A percentile compares a stretch with the other conserved stretches of the same genome.
Evolutionary conservation across 805 yeast species (phyloP).

Genomic region (Maudiozyma bulderi): DNA sequence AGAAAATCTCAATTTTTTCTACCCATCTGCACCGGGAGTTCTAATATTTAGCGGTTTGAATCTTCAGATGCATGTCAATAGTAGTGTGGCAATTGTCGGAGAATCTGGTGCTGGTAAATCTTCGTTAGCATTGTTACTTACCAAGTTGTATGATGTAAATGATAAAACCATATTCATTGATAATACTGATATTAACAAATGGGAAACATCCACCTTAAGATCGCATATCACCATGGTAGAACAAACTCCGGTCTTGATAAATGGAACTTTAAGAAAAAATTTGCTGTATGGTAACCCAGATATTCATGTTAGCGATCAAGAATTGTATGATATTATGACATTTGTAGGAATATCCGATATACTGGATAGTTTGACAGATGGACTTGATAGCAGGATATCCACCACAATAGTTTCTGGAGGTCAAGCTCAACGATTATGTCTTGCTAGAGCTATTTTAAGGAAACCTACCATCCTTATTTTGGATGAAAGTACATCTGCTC

Average conservation of each 20-base stretch:
- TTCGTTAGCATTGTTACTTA: constrained; percentile 50
- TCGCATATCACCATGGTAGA: constrained; percentile 56
- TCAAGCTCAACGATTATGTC: constrained; percentile 75
- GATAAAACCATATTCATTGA: constrained; percentile 36
- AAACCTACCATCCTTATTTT: constrained; percentile 54
- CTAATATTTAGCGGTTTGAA: constrained; percentile 35
- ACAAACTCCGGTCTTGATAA: constrained; percentile 63
- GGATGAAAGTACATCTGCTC: constrained; percentile 86
- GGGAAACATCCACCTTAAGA: constrained; percentile 44
- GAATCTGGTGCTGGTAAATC: constrained; percentile 91
- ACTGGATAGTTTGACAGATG: constrained; percentile 44
- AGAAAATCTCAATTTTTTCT: constrained; percentile 39
- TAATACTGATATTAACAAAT: constrained; percentile 37
- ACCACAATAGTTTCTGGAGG: constrained; percentile 67
- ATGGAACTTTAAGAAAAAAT: constrained; percentile 66
- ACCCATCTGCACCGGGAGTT: constrained; percentile 30
- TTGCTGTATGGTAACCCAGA: constrained; percentile 45
- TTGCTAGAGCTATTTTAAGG: constrained; percentile 71
- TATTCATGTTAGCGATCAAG: constrained; percentile 25
- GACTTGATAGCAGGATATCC: constrained; percentile 52
- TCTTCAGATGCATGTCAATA: constrained; percentile 36
- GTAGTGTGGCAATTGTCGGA: constrained; percentile 65
- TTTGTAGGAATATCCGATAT: constrained; percentile 46
- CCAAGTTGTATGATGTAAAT: constrained; percentile 39
- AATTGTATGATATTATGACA: constrained; percentile 34